Percentiles rank a stretch among this genome's conserved stretches.
Conservation (phyloP, 768 basidiomycete genomes). For the Xerocomus spinulosus region DNA sequence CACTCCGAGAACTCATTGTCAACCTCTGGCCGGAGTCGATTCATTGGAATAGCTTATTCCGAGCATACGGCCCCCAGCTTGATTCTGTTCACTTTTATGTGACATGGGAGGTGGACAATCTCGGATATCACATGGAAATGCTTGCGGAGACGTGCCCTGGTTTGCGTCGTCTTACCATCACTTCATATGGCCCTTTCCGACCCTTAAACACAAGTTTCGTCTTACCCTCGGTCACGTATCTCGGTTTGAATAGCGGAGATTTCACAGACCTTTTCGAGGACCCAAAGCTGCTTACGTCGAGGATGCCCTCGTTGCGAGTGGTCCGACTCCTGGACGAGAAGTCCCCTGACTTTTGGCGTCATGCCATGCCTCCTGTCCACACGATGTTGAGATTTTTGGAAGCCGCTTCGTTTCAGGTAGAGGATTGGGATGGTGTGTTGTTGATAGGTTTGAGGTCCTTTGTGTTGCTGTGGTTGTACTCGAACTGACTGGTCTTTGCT, state of each 20-base stretch:
- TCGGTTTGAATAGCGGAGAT: constrained; percentile 11
- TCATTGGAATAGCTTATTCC: constrained; percentile 16
- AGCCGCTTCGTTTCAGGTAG: constrained; percentile 12
- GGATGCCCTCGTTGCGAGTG: constrained; percentile 16
- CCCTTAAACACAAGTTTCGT: not conserved
- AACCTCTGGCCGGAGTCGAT: not conserved
- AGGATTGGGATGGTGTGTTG: constrained; percentile 19
- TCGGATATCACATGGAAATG: not conserved
- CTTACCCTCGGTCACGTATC: constrained; percentile 15
- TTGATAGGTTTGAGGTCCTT: constrained; percentile 16
- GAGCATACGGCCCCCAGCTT: constrained; percentile 12
- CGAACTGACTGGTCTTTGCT: not conserved
- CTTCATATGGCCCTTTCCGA: not conserved
- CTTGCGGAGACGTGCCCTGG: constrained; percentile 13
- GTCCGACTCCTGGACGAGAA: constrained; percentile 17
- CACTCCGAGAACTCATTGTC: constrained; percentile 18
- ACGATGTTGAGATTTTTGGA: constrained; percentile 8
- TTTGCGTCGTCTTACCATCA: constrained; percentile 19
- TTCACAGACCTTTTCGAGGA: constrained; percentile 10
- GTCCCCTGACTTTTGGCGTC: constrained; percentile 17
- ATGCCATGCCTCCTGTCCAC: constrained; percentile 7
- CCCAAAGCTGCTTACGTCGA: constrained; percentile 8
- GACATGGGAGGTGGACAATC: too few species aligned
- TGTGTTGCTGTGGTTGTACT: not conserved
- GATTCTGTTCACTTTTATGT: constrained; percentile 14